Evolutionary conservation across 225 moss, liverwort and hornwort genomes (phyloP).

Genomic region (Physcomitrium patens): DNA sequence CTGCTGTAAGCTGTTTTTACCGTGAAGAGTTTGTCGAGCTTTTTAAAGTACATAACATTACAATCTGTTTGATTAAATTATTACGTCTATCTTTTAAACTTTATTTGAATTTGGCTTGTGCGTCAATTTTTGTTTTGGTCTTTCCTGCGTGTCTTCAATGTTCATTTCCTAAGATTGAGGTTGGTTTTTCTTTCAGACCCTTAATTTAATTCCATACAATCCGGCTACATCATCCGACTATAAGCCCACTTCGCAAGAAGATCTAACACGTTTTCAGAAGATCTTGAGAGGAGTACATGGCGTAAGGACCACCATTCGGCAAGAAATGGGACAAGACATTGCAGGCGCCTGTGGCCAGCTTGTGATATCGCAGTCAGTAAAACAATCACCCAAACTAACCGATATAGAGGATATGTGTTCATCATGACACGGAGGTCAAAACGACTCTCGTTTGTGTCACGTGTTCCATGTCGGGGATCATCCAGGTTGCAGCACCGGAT

Average conservation of each 20-base stretch:
- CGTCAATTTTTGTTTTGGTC: slow-evolving; percentile 14
- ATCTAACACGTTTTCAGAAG: slow-evolving; percentile 70
- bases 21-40: not conserved
- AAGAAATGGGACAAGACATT: slow-evolving; percentile 99
- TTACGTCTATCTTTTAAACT: not conserved
- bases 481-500: not conserved
- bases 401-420: slow-evolving; percentile 57
- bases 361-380: slow-evolving; percentile 52
- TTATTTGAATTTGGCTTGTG: not conserved
- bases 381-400: slow-evolving; percentile 38
- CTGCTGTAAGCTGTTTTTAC: slow-evolving; percentile 1
- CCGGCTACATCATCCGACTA: slow-evolving; percentile 71
- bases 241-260: slow-evolving; percentile 63
- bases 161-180: slow-evolving; percentile 24
- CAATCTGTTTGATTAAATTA: not conserved
- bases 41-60: slow-evolving; percentile 15
- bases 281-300: slow-evolving; percentile 75
- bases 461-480: not conserved
- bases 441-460: not conserved
- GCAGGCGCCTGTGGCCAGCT: slow-evolving; percentile 96
- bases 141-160: not conserved
- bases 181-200: slow-evolving; percentile 56
- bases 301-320: slow-evolving; percentile 82
- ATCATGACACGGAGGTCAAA: slow-evolving; percentile 24
- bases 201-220: slow-evolving; percentile 97